Evolutionary conservation across 2,329 filamentous ascomycete genomes (phyloP).

Genomic region (Dothiorella sarmentorum): DNA sequence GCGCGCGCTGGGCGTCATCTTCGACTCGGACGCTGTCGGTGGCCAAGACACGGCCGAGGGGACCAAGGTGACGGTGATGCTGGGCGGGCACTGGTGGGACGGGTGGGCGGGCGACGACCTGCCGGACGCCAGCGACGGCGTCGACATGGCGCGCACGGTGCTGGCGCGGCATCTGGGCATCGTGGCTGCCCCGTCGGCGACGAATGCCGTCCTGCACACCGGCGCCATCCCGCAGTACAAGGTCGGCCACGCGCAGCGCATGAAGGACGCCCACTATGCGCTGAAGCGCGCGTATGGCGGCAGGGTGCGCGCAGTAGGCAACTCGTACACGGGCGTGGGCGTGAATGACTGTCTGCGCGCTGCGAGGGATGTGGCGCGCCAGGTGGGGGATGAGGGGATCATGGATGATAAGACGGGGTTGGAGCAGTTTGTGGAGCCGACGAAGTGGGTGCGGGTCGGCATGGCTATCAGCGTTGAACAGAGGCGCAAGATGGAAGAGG

Average conservation of each 20-base stretch:
- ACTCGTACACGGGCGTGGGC: conserved; percentile 47
- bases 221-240: conserved; percentile 90
- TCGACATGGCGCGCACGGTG: conserved; percentile 66
- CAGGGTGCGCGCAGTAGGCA: conserved; percentile 59
- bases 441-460: conserved; percentile 6
- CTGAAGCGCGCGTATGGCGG: conserved; percentile 58
- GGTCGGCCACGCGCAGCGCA: conserved; percentile 68
- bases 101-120: conserved; percentile 38
- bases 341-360: conserved; percentile 53
- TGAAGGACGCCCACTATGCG: conserved; percentile 56
- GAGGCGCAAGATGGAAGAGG: neutral
- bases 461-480: neutral
- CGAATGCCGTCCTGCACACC: conserved; percentile 57
- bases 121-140: conserved; percentile 65
- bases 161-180: conserved; percentile 74
- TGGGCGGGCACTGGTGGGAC: conserved; percentile 90
- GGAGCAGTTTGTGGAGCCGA: conserved; percentile 30
- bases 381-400: conserved; percentile 29
- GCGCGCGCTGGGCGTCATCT: conserved; percentile 83
- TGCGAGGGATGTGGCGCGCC: conserved; percentile 52
- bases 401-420: conserved; percentile 37
- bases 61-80: conserved; percentile 89
- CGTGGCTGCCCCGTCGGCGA: conserved; percentile 57
- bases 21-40: conserved; percentile 69
- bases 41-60: conserved; percentile 58